Conservation (phyloP, 1,284 basidiomycete genomes). For the Pisolithus thermaeus region DNA sequence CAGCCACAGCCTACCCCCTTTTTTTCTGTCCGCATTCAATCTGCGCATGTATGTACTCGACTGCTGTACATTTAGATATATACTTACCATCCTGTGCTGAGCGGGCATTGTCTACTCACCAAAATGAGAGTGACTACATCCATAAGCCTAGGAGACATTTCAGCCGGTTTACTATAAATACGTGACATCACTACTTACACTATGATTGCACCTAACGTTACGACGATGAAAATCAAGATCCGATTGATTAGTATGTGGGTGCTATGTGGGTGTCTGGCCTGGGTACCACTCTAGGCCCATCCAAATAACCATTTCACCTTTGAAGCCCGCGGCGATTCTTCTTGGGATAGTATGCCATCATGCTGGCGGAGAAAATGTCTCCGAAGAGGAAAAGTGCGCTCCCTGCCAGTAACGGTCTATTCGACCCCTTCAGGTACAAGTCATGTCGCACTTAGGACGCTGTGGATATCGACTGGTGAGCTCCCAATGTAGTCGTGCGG, state of each 20-base stretch:
- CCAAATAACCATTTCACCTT: not conserved
- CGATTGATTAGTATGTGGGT: slow-evolving; percentile 20
- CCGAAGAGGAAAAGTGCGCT: slow-evolving; percentile 2
- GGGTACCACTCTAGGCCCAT: slow-evolving; percentile 4
- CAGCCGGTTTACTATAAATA: too few relatives aligned
- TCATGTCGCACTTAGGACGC: slow-evolving; percentile 11
- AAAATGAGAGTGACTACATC: not conserved
- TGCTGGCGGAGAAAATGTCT: slow-evolving; percentile 1
- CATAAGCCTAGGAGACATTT: not conserved
- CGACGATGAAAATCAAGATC: not conserved
- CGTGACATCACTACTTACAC: not conserved
- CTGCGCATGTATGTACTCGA: too few relatives aligned
- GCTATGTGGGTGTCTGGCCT: slow-evolving; percentile 6
- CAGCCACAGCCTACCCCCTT: too few relatives aligned
- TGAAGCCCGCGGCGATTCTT: not conserved
- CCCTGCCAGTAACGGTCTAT: slow-evolving; percentile 9
- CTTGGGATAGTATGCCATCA: slow-evolving; percentile 1
- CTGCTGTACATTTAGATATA: too few relatives aligned
- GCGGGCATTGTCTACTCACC: not conserved
- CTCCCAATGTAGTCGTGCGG: slow-evolving; percentile 8
- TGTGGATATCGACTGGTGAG: slow-evolving; percentile 2
- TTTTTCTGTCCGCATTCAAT: too few relatives aligned
- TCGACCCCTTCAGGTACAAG: slow-evolving; percentile 6
- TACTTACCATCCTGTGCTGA: too few relatives aligned
- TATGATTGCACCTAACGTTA: not conserved